Conservation (phyloP, 1,139 yeast species). For the Geotrichum klebahnii region DNA sequence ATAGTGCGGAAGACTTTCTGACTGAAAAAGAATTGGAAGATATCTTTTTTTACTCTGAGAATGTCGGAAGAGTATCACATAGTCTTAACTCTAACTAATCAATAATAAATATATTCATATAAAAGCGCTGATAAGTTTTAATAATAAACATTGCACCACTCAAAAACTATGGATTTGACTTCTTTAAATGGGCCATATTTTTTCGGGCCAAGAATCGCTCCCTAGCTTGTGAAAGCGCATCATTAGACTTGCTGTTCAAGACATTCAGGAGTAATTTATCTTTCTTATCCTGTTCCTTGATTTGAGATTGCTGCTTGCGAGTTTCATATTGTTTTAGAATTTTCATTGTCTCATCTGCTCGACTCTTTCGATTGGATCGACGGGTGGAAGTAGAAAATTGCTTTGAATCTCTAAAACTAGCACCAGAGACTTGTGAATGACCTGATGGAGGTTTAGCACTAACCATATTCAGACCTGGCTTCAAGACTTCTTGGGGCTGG, state of each 20-base stretch:
- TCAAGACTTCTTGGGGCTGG: no score
- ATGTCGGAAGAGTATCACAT: background rate
- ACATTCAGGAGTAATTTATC: slow-evolving; percentile 37
- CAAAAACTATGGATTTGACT: background rate
- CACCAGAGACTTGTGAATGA: slow-evolving; percentile 46
- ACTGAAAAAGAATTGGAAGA: slow-evolving; percentile 4
- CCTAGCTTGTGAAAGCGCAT: slow-evolving; percentile 31
- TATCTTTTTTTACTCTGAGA: background rate
- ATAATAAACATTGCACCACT: background rate
- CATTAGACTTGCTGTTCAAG: slow-evolving; percentile 15
- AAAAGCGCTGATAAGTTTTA: no score
- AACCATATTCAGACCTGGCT: slow-evolving; percentile 39
- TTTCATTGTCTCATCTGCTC: slow-evolving; percentile 49
- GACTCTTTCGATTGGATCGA: slow-evolving; percentile 34
- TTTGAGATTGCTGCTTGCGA: slow-evolving; percentile 47
- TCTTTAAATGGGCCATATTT: background rate
- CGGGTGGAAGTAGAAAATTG: no score
- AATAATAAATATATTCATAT: no score
- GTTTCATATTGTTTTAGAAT: slow-evolving; percentile 51
- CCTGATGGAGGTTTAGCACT: slow-evolving; percentile 38
- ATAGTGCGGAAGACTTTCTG: slow-evolving; percentile 4
- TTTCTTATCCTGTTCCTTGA: slow-evolving; percentile 47
- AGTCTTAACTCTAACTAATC: background rate
- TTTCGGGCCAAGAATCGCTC: slow-evolving; percentile 36
- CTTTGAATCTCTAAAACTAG: background rate